Base-by-base conservation (phyloP, 73 alveolate genomes). In the Tetrahymena borealis region DNA sequence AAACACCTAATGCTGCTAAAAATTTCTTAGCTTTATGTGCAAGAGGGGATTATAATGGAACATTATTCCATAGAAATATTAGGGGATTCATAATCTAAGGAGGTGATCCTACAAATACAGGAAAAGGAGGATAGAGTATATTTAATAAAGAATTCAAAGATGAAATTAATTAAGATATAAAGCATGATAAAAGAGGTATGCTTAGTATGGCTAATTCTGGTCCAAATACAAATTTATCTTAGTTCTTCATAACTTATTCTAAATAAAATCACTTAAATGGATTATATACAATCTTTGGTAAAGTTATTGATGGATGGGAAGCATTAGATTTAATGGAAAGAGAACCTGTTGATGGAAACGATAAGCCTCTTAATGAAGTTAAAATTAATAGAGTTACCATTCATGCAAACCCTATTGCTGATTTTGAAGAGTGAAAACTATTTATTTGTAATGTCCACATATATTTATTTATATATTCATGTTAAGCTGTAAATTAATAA, bases 321-420 rank as follows among this genome's bases (percentile, higher is more conserved):
- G 94, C 96, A 12, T 92, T 96, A 90, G 97, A 94, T 32, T 93
- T 91, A 33, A 79, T 96, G 91, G 98, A 96, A 78, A 37, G 90
- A 39, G 98, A 95, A 91, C 95, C 98, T 12, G 97, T 96, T 33
- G 98, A 96, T 42, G 94, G 91, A 79, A 91, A 91, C 38, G 91
- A 96, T 60, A 90, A 92, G 42, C 96, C 97, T 3, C 85, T 96
- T 39, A 96, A 96, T 91, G 95, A 93, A 40, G 90, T 96, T 15
- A 91, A 40, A 78, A 79, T 96, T 5, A 79, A 38, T 33, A 39
- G 42, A 32, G 91, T 96, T 32, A 93, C 96, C 28, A 96, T 96
- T 40, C 97, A 95, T 79, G 97, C 96, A 8, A 96, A 96, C 90
- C 98, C 98, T 18, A 95, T 96, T 15, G 98, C 98, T 33, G 97